Evolutionary conservation across 768 basidiomycete genomes (phyloP), one percentile per base, ranked within the genome.

Genomic region (Collybiopsis luxurians): DNA sequence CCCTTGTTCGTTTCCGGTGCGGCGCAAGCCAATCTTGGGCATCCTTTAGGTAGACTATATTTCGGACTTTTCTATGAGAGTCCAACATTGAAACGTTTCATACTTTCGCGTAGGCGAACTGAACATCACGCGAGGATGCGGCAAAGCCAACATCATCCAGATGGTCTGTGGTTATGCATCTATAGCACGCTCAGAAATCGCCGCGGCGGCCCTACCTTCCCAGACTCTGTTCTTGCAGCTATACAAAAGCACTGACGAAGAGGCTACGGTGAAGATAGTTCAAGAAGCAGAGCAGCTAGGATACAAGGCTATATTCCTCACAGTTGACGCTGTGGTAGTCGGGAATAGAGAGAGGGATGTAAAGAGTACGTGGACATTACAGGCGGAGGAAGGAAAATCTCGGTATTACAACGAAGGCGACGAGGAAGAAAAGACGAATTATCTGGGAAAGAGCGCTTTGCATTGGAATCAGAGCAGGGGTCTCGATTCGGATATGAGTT

Each of bases 281-380:
- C 77, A 79, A 48, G 84, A 90, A 52, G 81, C 92, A n/a, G 87
- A 89, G 58, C 66, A 70, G 23, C 71, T 90, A 3, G 92, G 92
- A 0, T 95, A 90, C 71, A 92, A 87, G 48, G 93, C 90, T 0
- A 90, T 98, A 56, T 92, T 92, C 69, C 76, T 98, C 53, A 97
- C 95, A 2, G 94, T 96, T 2, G 95, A 98, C 70, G 90, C 92
- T 0, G 77, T 90, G 15, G 83, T 89, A 39, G 76, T 87, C 2
- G 88, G 90, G 7, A 94, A 93, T 63, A 80, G 93, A 42, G 91
- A 93, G 69, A 73, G 78, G 53, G 91, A 93, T 63, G 82, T 84
- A 39, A 80, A 81, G 55, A 81, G 78, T 58, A 80, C 82, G 12
- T 87, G 76, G 65, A 74, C 72, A 50, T 56, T 79, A 23, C 85